Conservation (phyloP, 106 monocot species). For the Vanilla planifolia region DNA sequence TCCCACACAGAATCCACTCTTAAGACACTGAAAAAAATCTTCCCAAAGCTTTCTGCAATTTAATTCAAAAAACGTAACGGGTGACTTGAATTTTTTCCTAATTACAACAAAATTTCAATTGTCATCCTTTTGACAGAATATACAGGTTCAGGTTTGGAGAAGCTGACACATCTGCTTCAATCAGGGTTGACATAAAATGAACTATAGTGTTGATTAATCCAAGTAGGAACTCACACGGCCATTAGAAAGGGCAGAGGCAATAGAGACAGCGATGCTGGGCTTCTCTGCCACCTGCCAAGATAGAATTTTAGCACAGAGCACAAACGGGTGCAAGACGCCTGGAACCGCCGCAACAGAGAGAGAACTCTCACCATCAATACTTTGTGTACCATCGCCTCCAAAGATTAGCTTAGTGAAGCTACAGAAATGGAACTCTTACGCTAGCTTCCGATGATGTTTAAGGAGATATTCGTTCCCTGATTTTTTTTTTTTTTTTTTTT, state of each 20-base stretch:
- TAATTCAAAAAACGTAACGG: neutral
- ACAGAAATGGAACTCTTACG: no score
- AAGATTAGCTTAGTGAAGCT: no score
- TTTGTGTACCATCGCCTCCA: conserved; percentile 32
- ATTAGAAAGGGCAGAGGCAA: conserved; percentile 73
- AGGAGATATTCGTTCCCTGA: no score
- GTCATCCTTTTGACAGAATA: neutral
- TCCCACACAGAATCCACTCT: neutral
- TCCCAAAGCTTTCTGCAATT: neutral
- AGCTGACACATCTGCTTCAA: neutral
- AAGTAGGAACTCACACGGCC: conserved; percentile 48
- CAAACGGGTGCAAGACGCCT: neutral
- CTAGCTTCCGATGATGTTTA: no score
- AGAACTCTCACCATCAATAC: conserved; percentile 18
- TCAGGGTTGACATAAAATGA: neutral
- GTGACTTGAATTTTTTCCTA: neutral
- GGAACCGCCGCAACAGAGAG: neutral
- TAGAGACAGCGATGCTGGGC: conserved; percentile 91
- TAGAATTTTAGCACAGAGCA: neutral
- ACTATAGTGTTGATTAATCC: neutral
- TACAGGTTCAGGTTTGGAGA: neutral
- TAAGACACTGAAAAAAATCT: neutral
- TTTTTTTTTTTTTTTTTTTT: no score
- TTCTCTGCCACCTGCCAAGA: conserved; percentile 82
- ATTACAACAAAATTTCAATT: neutral